Evolutionary conservation across 768 basidiomycete species (phyloP).

Genomic region (Boletus sp.): DNA sequence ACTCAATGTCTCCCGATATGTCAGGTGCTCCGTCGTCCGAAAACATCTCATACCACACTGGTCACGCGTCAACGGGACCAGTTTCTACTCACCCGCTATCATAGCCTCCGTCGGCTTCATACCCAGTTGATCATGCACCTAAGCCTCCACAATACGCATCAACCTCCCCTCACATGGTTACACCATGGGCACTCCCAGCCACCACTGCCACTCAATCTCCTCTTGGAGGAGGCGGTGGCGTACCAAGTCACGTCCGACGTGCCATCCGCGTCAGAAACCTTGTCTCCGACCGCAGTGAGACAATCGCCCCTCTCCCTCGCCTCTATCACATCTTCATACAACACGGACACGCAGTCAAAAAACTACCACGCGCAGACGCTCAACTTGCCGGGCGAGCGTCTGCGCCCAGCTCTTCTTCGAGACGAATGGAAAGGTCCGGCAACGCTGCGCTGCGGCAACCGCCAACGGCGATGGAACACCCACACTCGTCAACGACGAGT

Average conservation of each 20-base stretch:
- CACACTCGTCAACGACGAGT: slow-evolving; percentile 22
- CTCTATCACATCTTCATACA: slow-evolving; percentile 43
- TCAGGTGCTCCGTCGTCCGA: slow-evolving; percentile 28
- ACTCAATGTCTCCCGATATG: slow-evolving; percentile 31
- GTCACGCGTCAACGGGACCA: slow-evolving; percentile 27
- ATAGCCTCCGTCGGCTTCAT: slow-evolving; percentile 23
- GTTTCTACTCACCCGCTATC: slow-evolving; percentile 25
- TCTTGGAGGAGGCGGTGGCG: slow-evolving; percentile 10
- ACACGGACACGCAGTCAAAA: slow-evolving; percentile 54
- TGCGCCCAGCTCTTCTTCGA: slow-evolving; percentile 51
- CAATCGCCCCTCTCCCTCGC: slow-evolving; percentile 41
- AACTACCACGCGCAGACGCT: slow-evolving; percentile 79
- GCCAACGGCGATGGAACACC: slow-evolving; percentile 27
- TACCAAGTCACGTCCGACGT: slow-evolving; percentile 27
- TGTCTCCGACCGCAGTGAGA: slow-evolving; percentile 32
- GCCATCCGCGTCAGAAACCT: slow-evolving; percentile 31
- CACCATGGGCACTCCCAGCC: slow-evolving; percentile 19
- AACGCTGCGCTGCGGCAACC: slow-evolving; percentile 40
- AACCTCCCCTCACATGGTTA: slow-evolving; percentile 27
- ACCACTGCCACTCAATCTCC: slow-evolving; percentile 20
- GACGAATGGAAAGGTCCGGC: slow-evolving; percentile 35
- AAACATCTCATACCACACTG: slow-evolving; percentile 26
- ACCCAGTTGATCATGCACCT: slow-evolving; percentile 23
- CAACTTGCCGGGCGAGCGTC: slow-evolving; percentile 69
- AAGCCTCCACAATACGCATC: slow-evolving; percentile 29